phyloP scores from a whole-genome alignment of 2,329 filamentous ascomycete species.

The Fonsecaea nubica region DNA sequence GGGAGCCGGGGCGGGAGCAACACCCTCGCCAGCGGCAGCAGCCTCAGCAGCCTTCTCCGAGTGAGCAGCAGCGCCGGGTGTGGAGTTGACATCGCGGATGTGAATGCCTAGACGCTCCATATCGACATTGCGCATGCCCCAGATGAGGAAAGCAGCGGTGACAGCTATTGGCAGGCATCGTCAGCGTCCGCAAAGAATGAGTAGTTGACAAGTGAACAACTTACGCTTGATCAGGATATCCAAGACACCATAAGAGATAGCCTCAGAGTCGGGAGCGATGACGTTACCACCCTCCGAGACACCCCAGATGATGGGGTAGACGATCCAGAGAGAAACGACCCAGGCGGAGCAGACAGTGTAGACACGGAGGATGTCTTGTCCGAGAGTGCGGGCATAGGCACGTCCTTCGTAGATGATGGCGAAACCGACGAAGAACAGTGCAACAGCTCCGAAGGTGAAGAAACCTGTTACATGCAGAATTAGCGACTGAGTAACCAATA shows the following conservation, averaged over 20 bases:
- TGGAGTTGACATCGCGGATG: conserved; percentile 32
- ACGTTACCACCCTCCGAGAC: conserved; percentile 69
- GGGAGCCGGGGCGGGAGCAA: conserved; percentile 9
- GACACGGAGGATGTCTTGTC: conserved; percentile 58
- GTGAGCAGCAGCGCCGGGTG: conserved; percentile 1
- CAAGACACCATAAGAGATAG: conserved; percentile 71
- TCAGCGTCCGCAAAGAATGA: conserved; percentile 8
- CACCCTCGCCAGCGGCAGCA: conserved; percentile 17
- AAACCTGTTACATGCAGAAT: conserved; percentile 51
- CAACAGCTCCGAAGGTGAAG: conserved; percentile 62
- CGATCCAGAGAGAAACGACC: conserved; percentile 67
- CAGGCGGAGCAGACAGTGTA: conserved; percentile 65
- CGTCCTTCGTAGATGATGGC: conserved; percentile 64
- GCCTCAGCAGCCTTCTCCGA: conserved; percentile 33
- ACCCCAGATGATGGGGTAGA: conserved; percentile 71
- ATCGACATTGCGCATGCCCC: conserved; percentile 68
- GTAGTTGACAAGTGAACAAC: background rate
- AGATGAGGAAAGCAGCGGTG: conserved; percentile 67
- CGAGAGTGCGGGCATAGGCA: conserved; percentile 62
- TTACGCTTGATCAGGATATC: conserved; percentile 50
- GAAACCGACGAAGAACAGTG: conserved; percentile 67
- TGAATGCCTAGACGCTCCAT: conserved; percentile 55
- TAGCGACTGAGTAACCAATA: background rate
- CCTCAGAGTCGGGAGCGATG: conserved; percentile 70
- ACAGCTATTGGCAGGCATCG: conserved; percentile 15